A percentile compares a stretch with the other conserved stretches of the same genome.
Conservation (phyloP, 2,329 filamentous ascomycete species). For the Dendrostoma leiphaemia region DNA sequence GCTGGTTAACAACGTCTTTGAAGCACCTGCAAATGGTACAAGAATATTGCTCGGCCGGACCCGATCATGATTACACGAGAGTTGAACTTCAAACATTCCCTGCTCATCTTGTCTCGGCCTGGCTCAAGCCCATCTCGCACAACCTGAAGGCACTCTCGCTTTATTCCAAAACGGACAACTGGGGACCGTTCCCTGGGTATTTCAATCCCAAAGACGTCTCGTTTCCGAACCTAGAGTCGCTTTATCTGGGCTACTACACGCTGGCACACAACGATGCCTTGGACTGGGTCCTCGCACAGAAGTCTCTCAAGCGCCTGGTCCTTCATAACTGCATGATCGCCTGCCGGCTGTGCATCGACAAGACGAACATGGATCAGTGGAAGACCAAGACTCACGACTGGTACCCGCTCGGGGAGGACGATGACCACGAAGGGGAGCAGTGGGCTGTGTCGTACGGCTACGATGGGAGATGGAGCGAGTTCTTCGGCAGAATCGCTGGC, state of each 20-base stretch:
- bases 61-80: constrained; percentile 1
- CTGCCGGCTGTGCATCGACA: background rate
- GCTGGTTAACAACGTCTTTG: no score
- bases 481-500: background rate
- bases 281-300: constrained; percentile 8
- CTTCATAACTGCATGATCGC: constrained; percentile 8
- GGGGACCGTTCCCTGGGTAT: constrained; percentile 10
- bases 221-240: constrained; percentile 5
- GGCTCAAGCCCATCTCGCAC: constrained; percentile 6
- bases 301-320: background rate
- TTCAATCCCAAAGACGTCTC: constrained; percentile 5
- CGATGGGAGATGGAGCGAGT: constrained; percentile 11
- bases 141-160: constrained; percentile 10
- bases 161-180: background rate
- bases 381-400: constrained; percentile 2
- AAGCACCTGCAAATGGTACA: background rate
- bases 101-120: constrained; percentile 1
- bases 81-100: constrained; percentile 11
- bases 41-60: background rate
- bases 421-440: no score
- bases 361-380: background rate
- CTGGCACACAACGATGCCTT: constrained; percentile 8
- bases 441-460: background rate
- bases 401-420: background rate
- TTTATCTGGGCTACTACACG: background rate